Evolutionary conservation across 2,329 filamentous ascomycete genomes (phyloP).

Genomic region (Capronia coronata): DNA sequence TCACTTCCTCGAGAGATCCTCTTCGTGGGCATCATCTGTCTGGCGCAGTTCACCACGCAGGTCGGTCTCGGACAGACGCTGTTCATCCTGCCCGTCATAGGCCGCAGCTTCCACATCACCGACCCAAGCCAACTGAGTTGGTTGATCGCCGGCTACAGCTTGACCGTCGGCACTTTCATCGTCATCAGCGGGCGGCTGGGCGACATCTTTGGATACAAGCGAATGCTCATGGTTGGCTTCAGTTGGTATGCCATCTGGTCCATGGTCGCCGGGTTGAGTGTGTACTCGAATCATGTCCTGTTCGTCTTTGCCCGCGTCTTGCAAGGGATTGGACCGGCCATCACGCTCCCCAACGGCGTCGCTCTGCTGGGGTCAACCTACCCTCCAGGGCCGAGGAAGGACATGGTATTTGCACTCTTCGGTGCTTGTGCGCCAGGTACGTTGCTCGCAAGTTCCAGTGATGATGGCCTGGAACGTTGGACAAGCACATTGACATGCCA

Average conservation of each 20-base stretch:
- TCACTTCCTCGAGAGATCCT: slow-evolving; percentile 29
- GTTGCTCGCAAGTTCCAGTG: neutral
- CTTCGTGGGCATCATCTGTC: slow-evolving; percentile 35
- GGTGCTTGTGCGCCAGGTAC: slow-evolving; percentile 44
- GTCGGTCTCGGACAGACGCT: slow-evolving; percentile 46
- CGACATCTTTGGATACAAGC: slow-evolving; percentile 36
- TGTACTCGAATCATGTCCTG: slow-evolving; percentile 41
- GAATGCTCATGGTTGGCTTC: slow-evolving; percentile 34
- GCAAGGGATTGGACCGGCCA: slow-evolving; percentile 53
- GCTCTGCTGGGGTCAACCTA: slow-evolving; percentile 57
- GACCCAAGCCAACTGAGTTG: slow-evolving; percentile 46
- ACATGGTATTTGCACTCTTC: slow-evolving; percentile 53
- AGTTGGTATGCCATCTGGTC: slow-evolving; percentile 36
- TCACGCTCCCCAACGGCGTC: slow-evolving; percentile 58
- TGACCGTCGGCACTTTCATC: slow-evolving; percentile 41
- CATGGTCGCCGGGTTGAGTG: slow-evolving; percentile 34
- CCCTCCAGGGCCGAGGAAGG: slow-evolving; percentile 51
- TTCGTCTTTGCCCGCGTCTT: slow-evolving; percentile 50
- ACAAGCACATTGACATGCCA: no score
- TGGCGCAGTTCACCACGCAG: slow-evolving; percentile 42
- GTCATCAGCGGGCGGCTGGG: slow-evolving; percentile 36
- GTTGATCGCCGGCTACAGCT: slow-evolving; percentile 52
- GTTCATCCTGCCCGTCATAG: slow-evolving; percentile 46
- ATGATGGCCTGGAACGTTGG: no score
- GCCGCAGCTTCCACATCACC: slow-evolving; percentile 41